phyloP scores from a whole-genome alignment of 139 green algal species.

The Closterium sp. region DNA sequence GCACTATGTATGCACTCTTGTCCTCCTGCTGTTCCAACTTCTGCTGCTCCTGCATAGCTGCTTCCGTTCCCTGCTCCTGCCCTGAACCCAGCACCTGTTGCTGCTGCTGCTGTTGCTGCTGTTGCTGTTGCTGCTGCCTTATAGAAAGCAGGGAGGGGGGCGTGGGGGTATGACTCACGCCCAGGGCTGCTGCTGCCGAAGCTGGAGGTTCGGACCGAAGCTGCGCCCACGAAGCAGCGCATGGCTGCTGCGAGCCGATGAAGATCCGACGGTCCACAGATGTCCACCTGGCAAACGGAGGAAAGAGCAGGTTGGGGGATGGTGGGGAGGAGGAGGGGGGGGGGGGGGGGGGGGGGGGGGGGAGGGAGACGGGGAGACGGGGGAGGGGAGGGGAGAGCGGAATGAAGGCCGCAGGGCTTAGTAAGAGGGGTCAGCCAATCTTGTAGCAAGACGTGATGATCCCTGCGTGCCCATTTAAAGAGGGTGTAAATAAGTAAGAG shows the following conservation, averaged over 20 bases:
- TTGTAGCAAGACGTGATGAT: too few relatives aligned
- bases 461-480: too few relatives aligned
- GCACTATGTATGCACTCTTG: slow-evolving; percentile 16
- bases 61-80: neutral
- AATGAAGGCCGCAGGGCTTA: neutral
- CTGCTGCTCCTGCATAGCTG: neutral
- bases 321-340: neutral
- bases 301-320: neutral
- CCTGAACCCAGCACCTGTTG: too few relatives aligned
- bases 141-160: neutral
- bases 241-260: slow-evolving; percentile 43
- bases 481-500: too few relatives aligned
- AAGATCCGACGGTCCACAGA: slow-evolving; percentile 37
- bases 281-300: neutral
- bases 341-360: neutral
- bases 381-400: neutral
- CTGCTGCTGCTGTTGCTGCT: too few relatives aligned
- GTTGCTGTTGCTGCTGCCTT: too few relatives aligned
- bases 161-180: neutral
- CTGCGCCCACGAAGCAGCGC: slow-evolving; percentile 32
- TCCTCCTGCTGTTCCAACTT: too few relatives aligned
- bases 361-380: neutral
- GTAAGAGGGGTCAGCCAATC: too few relatives aligned
- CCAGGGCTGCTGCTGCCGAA: neutral
- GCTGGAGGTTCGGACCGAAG: neutral